Percentiles rank a stretch among this genome's conserved stretches.
Evolutionary conservation across 768 basidiomycete species (phyloP).

Genomic region (Tricholoma matsutake): DNA sequence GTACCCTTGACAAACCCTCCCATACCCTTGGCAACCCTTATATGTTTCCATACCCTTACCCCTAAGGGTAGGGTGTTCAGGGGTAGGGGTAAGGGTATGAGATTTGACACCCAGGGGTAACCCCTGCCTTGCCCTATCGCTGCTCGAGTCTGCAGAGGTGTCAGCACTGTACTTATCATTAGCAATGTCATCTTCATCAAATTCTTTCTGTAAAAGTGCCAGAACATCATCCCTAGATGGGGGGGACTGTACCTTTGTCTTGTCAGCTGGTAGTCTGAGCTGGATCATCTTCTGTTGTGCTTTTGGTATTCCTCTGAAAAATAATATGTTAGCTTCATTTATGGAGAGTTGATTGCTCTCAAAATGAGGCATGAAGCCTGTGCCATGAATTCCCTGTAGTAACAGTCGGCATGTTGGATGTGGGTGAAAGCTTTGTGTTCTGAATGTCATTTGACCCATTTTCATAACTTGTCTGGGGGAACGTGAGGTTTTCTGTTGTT

Average conservation of each 20-base stretch:
- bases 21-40: too few species aligned
- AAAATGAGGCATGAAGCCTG: not conserved
- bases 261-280: not conserved
- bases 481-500: not conserved
- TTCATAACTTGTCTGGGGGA: not conserved
- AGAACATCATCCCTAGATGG: not conserved
- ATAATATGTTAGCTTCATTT: not conserved
- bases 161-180: not conserved
- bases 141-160: not conserved
- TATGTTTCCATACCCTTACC: too few species aligned
- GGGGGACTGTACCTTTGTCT: not conserved
- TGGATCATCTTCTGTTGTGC: not conserved
- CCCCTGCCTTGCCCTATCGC: too few species aligned
- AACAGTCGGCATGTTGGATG: constrained; percentile 1
- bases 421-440: not conserved
- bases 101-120: too few species aligned
- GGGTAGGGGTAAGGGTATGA: too few species aligned
- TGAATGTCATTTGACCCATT: constrained; percentile 3
- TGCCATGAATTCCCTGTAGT: not conserved
- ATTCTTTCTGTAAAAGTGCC: not conserved
- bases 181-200: not conserved
- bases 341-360: not conserved
- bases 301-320: too few species aligned
- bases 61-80: too few species aligned
- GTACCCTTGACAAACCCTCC: too few species aligned